phyloP scores from a whole-genome alignment of 495 filamentous ascomycete species.

The Xylaria grammica region DNA sequence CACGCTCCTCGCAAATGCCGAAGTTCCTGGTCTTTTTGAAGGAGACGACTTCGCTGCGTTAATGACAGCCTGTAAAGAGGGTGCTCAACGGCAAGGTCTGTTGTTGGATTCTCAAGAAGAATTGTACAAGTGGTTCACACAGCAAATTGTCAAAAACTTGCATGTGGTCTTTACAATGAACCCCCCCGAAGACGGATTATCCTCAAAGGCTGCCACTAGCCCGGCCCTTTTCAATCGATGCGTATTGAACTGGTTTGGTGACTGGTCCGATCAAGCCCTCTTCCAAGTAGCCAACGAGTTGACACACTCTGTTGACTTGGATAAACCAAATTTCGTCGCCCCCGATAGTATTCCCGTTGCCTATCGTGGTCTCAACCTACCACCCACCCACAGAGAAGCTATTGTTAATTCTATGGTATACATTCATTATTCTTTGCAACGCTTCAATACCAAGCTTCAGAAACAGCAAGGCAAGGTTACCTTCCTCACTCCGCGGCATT shows the following conservation, averaged over 20 bases:
- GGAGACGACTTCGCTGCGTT: constrained; percentile 93
- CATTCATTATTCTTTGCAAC: constrained; percentile 91
- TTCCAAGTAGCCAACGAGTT: constrained; percentile 98
- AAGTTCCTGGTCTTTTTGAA: constrained; percentile 97
- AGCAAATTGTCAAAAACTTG: constrained; percentile 97
- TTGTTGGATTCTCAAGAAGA: constrained; percentile 97
- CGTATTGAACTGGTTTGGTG: constrained; percentile 99
- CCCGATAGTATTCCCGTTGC: constrained; percentile 91
- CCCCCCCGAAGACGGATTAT: constrained; percentile 93
- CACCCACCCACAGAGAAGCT: constrained; percentile 85
- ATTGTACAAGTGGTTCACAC: constrained; percentile 99
- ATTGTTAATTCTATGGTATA: constrained; percentile 98
- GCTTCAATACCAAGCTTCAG: constrained; percentile 84
- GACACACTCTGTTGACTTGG: constrained; percentile 92
- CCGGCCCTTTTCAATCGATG: constrained; percentile 98
- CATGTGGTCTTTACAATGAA: constrained; percentile 99
- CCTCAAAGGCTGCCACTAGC: constrained; percentile 94
- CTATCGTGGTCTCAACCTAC: constrained; percentile 82
- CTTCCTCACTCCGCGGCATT: constrained; percentile 94
- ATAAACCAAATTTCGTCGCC: constrained; percentile 81
- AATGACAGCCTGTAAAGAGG: constrained; percentile 99
- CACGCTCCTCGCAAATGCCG: constrained; percentile 94
- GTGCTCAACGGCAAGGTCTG: constrained; percentile 92
- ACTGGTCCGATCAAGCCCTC: constrained; percentile 98
- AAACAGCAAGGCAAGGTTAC: constrained; percentile 91